Conservation (phyloP, 1,284 basidiomycete species). For the Gomphus bonarii region DNA sequence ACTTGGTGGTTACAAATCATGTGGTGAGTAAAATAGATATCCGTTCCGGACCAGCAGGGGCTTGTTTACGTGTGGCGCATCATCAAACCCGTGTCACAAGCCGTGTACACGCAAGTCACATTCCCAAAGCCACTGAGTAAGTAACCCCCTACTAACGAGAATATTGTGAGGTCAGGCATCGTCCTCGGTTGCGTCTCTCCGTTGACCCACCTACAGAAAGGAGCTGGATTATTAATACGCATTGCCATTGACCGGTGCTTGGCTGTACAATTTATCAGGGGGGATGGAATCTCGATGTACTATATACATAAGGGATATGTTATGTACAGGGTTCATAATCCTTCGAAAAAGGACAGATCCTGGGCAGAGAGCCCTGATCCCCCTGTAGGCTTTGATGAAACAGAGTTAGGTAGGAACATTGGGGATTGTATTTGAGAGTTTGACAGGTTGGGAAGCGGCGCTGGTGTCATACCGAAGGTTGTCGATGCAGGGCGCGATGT, state of each 20-base stretch:
- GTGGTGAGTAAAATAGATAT: too few relatives aligned
- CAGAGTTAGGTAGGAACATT: slow-evolving; percentile 3
- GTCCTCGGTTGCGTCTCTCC: too few relatives aligned
- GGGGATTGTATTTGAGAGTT: not conserved
- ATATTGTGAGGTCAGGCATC: too few relatives aligned
- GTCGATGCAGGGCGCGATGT: not conserved
- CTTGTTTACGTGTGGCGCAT: too few relatives aligned
- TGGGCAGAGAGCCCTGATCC: slow-evolving; percentile 51
- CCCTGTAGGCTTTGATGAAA: slow-evolving; percentile 20
- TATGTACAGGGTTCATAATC: slow-evolving; percentile 19
- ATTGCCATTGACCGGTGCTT: not conserved
- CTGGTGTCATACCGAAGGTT: not conserved
- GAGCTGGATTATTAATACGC: too few relatives aligned
- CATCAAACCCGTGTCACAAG: too few relatives aligned
- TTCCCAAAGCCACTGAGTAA: too few relatives aligned
- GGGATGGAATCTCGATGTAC: not conserved
- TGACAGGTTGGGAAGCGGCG: not conserved
- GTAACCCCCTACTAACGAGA: too few relatives aligned
- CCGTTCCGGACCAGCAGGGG: too few relatives aligned
- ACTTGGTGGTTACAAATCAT: too few relatives aligned
- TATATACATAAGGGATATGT: not conserved
- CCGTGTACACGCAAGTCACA: too few relatives aligned
- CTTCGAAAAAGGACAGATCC: slow-evolving; percentile 69
- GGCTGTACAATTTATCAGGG: not conserved
- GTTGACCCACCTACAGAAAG: too few relatives aligned